Base-by-base conservation (phyloP, 164 flowering plant species). In the Tinospora cordifolia region DNA sequence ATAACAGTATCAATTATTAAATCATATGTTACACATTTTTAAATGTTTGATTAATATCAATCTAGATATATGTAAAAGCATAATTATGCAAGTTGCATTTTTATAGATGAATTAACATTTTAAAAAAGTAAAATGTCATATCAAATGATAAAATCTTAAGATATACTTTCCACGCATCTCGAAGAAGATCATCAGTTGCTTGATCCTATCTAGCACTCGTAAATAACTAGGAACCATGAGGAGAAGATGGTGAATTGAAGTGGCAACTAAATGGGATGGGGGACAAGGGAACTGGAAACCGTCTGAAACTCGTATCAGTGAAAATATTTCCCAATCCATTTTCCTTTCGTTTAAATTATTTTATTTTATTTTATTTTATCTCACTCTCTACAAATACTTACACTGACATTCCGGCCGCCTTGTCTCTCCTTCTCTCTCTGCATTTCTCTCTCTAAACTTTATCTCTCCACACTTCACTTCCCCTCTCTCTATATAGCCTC, bases 351-450 rank as follows among this genome's bases (percentile, higher is more conserved):
- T 47, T 47, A 4, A 4, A 60, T 58, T 63, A 27, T 30, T 41
- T 67, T 73, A 17, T 7, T 65, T 26, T 66, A 24, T 47, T 39
- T 19, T 19, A 15, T 19, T 46, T 58, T 67, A 27, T 44, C 41
- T 67, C 67, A 17, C 8, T 51, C 19, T 66, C 58, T 49, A 21
- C 34, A 30, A 24, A 65, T 25, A 34, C 69, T 57, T 9, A 15
- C 41, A 58, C 77, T 74, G 81, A 72, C 78, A 72, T 66, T 75
- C 72, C 72, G 72, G 74, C 81, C 69, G 69, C 73, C 69, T 72
- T 75, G 78, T 75, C 63, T 70, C 74, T 69, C 65, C 19, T 51
- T 41, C 66, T n/a, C 67, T 41, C 51, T 8, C 22, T 2, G 3
- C 39, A 21, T 7, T 22, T 38, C 39, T 60, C 30, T 59, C n/a